Evolutionary conservation across 2,329 filamentous ascomycete species (phyloP).

Genomic region (Scleromitrula shiraiana): DNA sequence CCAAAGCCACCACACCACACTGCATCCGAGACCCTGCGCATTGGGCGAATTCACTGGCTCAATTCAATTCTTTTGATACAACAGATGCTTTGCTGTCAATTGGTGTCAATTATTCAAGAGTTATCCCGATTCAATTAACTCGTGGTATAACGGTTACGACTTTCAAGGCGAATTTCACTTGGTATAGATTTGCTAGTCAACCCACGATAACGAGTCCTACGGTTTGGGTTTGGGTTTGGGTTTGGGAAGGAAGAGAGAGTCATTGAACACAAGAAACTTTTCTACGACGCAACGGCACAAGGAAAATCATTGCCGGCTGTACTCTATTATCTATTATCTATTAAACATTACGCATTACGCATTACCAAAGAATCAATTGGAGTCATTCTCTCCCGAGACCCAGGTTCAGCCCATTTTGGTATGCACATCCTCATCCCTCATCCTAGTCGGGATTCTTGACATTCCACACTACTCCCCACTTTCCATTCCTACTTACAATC

Average conservation of each 20-base stretch:
- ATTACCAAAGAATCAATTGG: not conserved
- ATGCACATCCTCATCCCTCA: not conserved
- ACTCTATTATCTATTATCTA: not conserved
- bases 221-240: not conserved
- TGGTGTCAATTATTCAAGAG: not conserved
- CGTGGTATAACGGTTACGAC: conserved; percentile 2
- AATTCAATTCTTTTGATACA: conserved; percentile 2
- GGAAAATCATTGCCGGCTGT: not conserved
- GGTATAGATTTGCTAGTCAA: not conserved
- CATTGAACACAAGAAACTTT: not conserved
- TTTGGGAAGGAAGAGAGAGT: too few relatives aligned
- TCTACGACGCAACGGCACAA: not conserved
- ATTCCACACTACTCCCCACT: conserved; percentile 6
- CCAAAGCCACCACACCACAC: not conserved
- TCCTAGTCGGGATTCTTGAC: conserved; percentile 3
- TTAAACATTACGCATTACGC: not conserved
- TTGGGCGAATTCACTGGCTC: conserved; percentile 6
- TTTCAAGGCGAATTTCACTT: not conserved
- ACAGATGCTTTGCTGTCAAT: conserved; percentile 6
- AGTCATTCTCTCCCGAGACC: conserved; percentile 3
- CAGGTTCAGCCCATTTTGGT: conserved; percentile 7
- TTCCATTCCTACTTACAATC: not conserved
- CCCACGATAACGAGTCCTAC: not conserved
- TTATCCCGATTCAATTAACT: not conserved
- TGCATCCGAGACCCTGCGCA: conserved; percentile 7